These are phyloP conservation scores for Nemania sp. DNA, from an alignment of 2,329 filamentous ascomycete species.

Conservation along the genomic window DNA sequence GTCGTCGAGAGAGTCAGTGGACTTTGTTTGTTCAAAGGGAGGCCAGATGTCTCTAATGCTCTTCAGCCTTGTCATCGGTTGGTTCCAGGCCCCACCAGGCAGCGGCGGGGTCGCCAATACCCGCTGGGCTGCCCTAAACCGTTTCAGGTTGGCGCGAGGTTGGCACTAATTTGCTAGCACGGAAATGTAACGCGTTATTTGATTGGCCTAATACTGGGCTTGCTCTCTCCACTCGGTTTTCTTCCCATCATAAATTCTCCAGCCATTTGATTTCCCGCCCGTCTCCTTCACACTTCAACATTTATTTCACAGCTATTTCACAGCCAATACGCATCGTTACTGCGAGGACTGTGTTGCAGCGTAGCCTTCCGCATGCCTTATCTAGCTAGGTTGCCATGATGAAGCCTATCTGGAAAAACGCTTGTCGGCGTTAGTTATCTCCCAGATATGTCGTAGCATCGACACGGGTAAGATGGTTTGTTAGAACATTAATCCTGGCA, in stretches of 20 bases:
- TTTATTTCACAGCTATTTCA: too few relatives aligned
- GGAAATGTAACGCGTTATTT: not conserved
- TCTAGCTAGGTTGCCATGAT: not conserved
- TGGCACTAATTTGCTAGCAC: not conserved
- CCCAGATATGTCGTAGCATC: slow-evolving; percentile 4
- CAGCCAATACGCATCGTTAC: too few relatives aligned
- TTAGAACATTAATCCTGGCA: slow-evolving; percentile 54
- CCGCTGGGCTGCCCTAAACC: not conserved
- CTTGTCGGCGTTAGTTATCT: not conserved
- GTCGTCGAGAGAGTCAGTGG: not conserved
- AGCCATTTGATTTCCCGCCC: not conserved
- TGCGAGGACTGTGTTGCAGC: too few relatives aligned
- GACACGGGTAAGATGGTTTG: slow-evolving; percentile 19
- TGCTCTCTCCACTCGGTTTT: slow-evolving; percentile 9
- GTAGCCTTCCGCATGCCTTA: not conserved
- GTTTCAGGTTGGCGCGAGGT: too few relatives aligned
- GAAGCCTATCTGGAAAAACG: not conserved
- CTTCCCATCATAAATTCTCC: slow-evolving; percentile 23
- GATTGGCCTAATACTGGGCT: slow-evolving; percentile 14
- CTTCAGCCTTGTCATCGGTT: slow-evolving; percentile 12
- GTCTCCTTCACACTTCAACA: not conserved
- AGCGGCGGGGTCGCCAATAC: slow-evolving; percentile 8
- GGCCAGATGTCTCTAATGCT: slow-evolving; percentile 18
- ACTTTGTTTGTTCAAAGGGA: slow-evolving; percentile 10
- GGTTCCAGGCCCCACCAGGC: slow-evolving; percentile 7